Evolutionary conservation across 2,329 filamentous ascomycete genomes (phyloP).

Genomic region (Xylaria sp.): DNA sequence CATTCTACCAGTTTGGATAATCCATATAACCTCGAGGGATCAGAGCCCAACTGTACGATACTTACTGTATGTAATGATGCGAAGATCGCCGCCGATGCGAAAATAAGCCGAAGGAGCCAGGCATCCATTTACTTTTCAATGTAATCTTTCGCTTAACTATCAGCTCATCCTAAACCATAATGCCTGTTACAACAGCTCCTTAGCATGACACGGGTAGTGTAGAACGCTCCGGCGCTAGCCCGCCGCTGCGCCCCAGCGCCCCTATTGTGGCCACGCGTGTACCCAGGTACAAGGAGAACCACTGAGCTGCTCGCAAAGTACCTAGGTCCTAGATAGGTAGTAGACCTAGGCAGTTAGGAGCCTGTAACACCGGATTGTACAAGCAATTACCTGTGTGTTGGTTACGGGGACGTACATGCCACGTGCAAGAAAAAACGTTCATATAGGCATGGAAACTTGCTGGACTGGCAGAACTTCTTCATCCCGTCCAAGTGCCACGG

Average conservation of each 20-base stretch:
- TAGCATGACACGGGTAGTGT: no score
- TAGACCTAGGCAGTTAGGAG: not conserved
- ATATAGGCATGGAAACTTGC: constrained; percentile 5
- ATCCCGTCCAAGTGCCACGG: not conserved
- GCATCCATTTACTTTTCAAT: no score
- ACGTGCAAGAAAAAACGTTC: not conserved
- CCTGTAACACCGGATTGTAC: not conserved
- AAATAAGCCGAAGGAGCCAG: no score
- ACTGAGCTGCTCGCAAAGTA: not conserved
- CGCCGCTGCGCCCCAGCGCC: not conserved
- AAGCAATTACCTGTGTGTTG: not conserved
- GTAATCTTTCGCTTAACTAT: no score
- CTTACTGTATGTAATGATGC: no score
- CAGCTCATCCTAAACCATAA: no score
- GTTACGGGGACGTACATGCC: not conserved
- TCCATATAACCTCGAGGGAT: no score
- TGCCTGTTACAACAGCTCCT: no score
- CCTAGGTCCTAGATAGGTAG: no score
- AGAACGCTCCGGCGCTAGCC: not conserved
- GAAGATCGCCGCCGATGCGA: no score
- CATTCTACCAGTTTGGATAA: no score
- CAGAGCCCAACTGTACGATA: no score
- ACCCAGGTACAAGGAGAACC: not conserved
- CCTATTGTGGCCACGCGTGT: not conserved
- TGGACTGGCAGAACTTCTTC: not conserved